phyloP scores from a whole-genome alignment of 495 filamentous ascomycete genomes.

The Darksidea phi region DNA sequence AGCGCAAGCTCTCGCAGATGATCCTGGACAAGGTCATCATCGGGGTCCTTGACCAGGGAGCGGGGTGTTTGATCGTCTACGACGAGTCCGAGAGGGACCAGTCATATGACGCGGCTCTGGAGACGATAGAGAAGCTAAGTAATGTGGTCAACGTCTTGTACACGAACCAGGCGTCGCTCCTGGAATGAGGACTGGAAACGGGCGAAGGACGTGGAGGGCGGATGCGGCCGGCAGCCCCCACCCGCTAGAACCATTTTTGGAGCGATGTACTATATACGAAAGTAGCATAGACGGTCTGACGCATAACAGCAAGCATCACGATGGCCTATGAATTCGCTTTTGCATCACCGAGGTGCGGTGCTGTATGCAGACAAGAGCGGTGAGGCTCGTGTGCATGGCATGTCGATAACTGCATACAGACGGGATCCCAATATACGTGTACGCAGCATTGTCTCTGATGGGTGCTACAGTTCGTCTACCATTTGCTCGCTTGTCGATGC shows the following conservation, averaged over 20 bases:
- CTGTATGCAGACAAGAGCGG: too few species aligned
- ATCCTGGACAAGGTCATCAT: slow-evolving; percentile 98
- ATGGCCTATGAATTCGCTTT: too few species aligned
- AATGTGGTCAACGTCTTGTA: slow-evolving; percentile 97
- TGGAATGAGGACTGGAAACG: slow-evolving; percentile 62
- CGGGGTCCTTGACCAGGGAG: slow-evolving; percentile 95
- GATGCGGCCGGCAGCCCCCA: slow-evolving; percentile 3
- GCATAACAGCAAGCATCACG: too few species aligned
- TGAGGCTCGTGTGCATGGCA: too few species aligned
- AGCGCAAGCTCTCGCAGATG: slow-evolving; percentile 98
- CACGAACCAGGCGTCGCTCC: slow-evolving; percentile 91
- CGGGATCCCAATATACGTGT: too few species aligned
- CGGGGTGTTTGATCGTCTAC: slow-evolving; percentile 92
- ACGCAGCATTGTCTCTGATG: not conserved
- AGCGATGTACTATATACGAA: too few species aligned
- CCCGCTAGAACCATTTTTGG: too few species aligned
- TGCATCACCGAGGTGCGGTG: too few species aligned
- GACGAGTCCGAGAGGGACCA: slow-evolving; percentile 92
- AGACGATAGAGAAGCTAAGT: slow-evolving; percentile 94
- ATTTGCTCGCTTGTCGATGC: slow-evolving; percentile 1
- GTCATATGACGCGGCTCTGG: slow-evolving; percentile 88
- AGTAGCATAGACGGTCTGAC: too few species aligned
- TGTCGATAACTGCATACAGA: too few species aligned
- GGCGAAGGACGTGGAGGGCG: not conserved
- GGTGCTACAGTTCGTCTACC: not conserved